These are phyloP conservation scores for Populus hybrid DNA, from an alignment of 441 rosid species.

Conservation along the genomic window DNA sequence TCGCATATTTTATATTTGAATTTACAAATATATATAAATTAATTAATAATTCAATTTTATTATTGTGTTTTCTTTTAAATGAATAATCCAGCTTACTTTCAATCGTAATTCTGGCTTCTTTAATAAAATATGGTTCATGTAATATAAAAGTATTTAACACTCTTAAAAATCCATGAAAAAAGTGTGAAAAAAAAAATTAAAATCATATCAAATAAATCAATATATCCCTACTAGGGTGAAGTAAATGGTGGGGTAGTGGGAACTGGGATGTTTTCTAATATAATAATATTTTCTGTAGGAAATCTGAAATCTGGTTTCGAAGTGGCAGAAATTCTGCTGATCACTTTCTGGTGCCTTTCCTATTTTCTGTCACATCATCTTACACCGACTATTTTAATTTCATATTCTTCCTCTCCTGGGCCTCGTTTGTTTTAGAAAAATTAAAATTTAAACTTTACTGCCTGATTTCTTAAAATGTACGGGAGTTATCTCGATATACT, in stretches of 20 bases:
- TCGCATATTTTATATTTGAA: no score
- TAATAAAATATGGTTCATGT: not conserved
- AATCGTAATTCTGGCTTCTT: not conserved
- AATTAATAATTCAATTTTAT: no score
- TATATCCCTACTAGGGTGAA: not conserved
- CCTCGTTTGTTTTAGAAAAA: no score
- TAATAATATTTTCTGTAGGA: no score
- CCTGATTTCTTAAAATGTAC: no score
- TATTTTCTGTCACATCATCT: not conserved
- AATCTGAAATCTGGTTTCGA: not conserved
- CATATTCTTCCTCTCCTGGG: not conserved
- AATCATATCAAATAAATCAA: not conserved
- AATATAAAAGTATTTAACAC: no score
- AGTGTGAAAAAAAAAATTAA: not conserved
- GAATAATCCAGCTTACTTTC: not conserved
- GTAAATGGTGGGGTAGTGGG: no score
- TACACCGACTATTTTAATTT: not conserved
- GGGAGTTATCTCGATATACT: no score
- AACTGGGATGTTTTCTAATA: not conserved
- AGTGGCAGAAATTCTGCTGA: not conserved
- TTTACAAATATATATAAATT: no score
- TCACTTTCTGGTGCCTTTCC: not conserved
- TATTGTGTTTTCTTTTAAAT: no score
- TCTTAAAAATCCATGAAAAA: not conserved
- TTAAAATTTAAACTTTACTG: no score